These are phyloP conservation scores for Neotropicomus parvogracilis DNA, from an alignment of 1,284 basidiomycete species.

Conservation along the genomic window DNA sequence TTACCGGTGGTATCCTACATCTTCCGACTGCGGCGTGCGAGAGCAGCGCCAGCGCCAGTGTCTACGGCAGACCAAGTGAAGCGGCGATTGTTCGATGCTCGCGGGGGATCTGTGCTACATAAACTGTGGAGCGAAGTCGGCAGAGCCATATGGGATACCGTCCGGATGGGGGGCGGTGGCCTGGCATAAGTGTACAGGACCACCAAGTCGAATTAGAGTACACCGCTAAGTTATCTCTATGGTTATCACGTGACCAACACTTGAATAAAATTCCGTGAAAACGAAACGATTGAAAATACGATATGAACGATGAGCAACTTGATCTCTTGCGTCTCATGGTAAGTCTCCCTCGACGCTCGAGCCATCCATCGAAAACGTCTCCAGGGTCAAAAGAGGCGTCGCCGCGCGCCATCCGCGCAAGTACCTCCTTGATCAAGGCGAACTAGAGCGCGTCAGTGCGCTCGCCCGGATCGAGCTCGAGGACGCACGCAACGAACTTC, in stretches of 20 bases:
- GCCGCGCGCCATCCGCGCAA: constrained; percentile 76
- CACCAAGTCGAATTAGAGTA: neutral
- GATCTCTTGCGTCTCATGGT: constrained; percentile 60
- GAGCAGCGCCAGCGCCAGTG: constrained; percentile 17
- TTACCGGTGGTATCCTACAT: constrained; percentile 60
- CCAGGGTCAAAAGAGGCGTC: constrained; percentile 83
- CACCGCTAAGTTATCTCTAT: constrained; percentile 19
- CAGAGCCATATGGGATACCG: constrained; percentile 59
- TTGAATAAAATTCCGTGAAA: no score
- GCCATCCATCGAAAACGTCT: neutral
- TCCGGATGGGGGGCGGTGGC: constrained; percentile 73
- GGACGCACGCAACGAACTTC: constrained; percentile 82
- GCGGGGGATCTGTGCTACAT: constrained; percentile 38
- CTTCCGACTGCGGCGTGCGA: constrained; percentile 44
- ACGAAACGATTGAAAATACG: no score
- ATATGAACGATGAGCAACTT: constrained; percentile 57
- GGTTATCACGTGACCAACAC: constrained; percentile 19
- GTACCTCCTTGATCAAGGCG: constrained; percentile 89
- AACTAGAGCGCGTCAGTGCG: constrained; percentile 86
- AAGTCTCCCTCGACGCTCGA: constrained; percentile 5
- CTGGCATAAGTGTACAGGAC: constrained; percentile 43
- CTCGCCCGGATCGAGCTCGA: constrained; percentile 87
- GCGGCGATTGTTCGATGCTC: constrained; percentile 44
- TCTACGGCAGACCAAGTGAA: constrained; percentile 58
- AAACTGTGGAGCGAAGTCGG: constrained; percentile 54